Base-by-base conservation (phyloP, 2,329 filamentous ascomycete species). In the Paraphaeosphaeria minitans region DNA sequence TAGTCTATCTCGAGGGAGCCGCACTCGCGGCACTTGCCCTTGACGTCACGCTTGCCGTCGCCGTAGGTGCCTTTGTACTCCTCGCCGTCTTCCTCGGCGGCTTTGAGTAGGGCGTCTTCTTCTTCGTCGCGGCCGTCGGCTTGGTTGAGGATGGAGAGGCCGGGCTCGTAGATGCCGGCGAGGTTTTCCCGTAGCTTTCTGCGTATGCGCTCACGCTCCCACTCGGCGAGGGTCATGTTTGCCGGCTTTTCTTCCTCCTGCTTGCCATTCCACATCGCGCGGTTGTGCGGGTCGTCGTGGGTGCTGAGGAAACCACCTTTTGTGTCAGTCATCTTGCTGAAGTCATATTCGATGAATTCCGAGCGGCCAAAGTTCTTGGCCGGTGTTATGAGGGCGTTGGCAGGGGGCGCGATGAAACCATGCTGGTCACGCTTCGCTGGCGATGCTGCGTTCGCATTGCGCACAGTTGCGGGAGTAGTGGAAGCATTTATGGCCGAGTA, bases 281-380 rank as follows among this genome's bases (percentile, higher is more conserved):
- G 89, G 73, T 97, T 97, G 74, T 89, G 87, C 0, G 95, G 95
- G 76, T 99, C 95, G 72, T 99, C 95, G 62, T 94, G 91, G 0
- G 86, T 85, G n/a, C 89, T 91, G 64, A 99, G 79, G 77, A 99
- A 99, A 0, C 95, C 95, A 62, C 95, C 95, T 74, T 97, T 97
- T 0, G 94, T 98, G 76, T 99, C 95, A 7, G 90, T 96, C 93
- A 99, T 98, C 79, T 94, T 90, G 74, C 91, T 94, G 79, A 99
- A 95, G 77, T 99, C 95, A 79, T 97, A 98, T 73, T 99, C 95
- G 71, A 99, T 93, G 74, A 90, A 98, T 75, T 75, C 73, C 8
- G 70, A 73, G 49, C 95, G 94, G 60, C 91, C 87, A 67, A 98
- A 97, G 72, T 96, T 97, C 70, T 88, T 86, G 41, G 92, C 91